Evolutionary conservation across 164 flowering plant genomes (phyloP), one percentile per base, ranked within the genome.

Genomic region (Piper betle): DNA sequence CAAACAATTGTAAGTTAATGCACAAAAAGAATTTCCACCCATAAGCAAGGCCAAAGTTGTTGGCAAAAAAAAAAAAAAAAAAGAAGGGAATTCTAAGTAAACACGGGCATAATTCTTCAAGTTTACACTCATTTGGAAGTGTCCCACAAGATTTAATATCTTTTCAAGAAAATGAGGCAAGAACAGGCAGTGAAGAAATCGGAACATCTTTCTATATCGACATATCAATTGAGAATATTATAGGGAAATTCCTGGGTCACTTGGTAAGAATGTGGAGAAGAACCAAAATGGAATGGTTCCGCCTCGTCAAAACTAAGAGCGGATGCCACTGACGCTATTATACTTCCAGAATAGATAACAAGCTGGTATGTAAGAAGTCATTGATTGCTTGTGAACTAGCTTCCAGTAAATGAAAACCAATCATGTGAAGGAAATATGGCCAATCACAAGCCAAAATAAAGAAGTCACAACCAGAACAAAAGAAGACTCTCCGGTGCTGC

Each of bases 401-500:
- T 53, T 19, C 6, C 0, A 53, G 55, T 5, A 53, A 42, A 16
- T 9, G 55, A 17, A 16, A 16, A 16, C 5, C 25, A 25, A 25
- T 25, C 1, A 25, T 25, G 33, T 25, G 33, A 25, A 53, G 55
- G 5, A 17, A 13, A 6, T 16, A 53, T 3, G 0, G 55, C 55
- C 10, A 53, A 53, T 53, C 10, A 16, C 19, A 53, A 16, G n/a
- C 6, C 6, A 53, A 5, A 6, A 53, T 5, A 53, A 17, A 53
- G 25, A 5, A 16, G 2, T 53, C 6, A 19, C 16, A 53, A 9
- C 9, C 9, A 53, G 46, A 42, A 53, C 59, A n/a, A 2, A 4
- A 15, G 13, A 9, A n/a, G 63, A 64, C 84, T 78, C 39, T 89
- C 98, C 98, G 65, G 66, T 87, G 96, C 62, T 68, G 81, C 61